Evolutionary conservation across 139 green algal genomes (phyloP).

Genomic region (Desmodesmus armatus): DNA sequence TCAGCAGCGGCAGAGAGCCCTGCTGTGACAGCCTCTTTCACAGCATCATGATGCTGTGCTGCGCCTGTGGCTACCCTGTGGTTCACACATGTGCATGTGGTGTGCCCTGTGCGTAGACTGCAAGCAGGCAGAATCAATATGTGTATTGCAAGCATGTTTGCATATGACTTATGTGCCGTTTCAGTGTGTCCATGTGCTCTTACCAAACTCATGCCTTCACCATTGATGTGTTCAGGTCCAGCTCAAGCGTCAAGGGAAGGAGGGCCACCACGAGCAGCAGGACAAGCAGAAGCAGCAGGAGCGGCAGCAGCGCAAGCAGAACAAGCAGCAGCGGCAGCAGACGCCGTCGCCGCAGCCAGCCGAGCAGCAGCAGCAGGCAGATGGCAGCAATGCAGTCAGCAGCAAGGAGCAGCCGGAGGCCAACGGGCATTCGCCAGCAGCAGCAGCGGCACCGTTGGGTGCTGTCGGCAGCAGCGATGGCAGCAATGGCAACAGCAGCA

Average conservation of each 20-base stretch:
- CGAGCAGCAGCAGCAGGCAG: neutral
- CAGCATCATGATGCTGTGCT: too few relatives aligned
- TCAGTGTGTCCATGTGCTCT: neutral
- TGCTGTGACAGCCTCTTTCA: too few relatives aligned
- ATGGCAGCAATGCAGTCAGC: slow-evolving; percentile 18
- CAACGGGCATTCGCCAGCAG: too few relatives aligned
- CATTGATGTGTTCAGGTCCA: slow-evolving; percentile 17
- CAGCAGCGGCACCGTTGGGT: too few relatives aligned
- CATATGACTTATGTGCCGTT: neutral
- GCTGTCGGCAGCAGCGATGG: neutral
- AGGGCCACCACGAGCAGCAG: slow-evolving; percentile 13
- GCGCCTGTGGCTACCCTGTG: neutral
- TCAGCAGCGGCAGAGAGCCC: neutral
- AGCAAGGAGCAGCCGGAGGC: too few relatives aligned
- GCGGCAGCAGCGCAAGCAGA: slow-evolving; percentile 3
- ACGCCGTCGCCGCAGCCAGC: neutral
- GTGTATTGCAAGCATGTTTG: neutral
- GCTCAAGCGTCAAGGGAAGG: slow-evolving; percentile 20
- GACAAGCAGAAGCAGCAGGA: slow-evolving; percentile 18
- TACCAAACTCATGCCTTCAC: neutral
- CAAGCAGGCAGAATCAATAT: too few relatives aligned
- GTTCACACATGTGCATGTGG: neutral
- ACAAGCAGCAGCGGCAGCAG: neutral
- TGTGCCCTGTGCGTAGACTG: slow-evolving; percentile 5
- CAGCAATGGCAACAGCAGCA: neutral